phyloP scores from a whole-genome alignment of 164 flowering plant genomes.

The Vitis rotundifolia region DNA sequence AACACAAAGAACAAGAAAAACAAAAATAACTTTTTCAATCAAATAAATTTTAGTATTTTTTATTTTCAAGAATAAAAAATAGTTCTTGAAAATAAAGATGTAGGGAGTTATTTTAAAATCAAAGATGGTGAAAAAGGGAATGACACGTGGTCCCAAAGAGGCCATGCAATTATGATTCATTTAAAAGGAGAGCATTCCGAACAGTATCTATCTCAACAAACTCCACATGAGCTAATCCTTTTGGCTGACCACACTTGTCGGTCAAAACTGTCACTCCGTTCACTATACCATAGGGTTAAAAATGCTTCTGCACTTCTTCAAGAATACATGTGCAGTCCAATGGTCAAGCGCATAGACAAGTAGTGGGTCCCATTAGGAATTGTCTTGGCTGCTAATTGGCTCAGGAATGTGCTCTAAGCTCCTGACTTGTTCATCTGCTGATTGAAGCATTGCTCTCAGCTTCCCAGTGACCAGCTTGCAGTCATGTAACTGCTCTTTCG shows the following conservation, averaged over 20 bases:
- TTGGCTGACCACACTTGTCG: constrained; percentile 80
- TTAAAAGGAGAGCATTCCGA: constrained; percentile 68
- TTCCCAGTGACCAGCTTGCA: constrained; percentile 88
- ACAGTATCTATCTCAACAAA: constrained; percentile 79
- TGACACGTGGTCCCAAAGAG: too few species aligned
- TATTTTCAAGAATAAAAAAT: too few species aligned
- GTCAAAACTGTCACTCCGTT: constrained; percentile 81
- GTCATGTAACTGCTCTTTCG: constrained; percentile 78
- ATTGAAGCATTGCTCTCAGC: constrained; percentile 96
- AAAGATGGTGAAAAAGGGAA: too few species aligned
- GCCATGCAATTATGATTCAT: constrained; percentile 81
- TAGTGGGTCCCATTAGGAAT: constrained; percentile 96
- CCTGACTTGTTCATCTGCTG: constrained; percentile 96
- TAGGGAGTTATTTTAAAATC: too few species aligned
- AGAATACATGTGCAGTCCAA: constrained; percentile 78
- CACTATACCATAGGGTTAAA: constrained; percentile 78
- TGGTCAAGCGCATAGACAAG: constrained; percentile 90
- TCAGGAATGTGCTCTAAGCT: constrained; percentile 92
- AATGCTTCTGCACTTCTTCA: constrained; percentile 86
- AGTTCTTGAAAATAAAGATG: too few species aligned
- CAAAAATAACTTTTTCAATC: too few species aligned
- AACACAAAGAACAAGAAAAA: too few species aligned
- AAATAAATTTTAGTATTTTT: too few species aligned
- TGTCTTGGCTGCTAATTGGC: constrained; percentile 97
- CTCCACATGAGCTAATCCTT: constrained; percentile 87